A percentile compares a stretch with the other conserved stretches of the same genome.
Conservation (phyloP, 176 grass and related monocot genomes). For the Raddia guianensis region DNA sequence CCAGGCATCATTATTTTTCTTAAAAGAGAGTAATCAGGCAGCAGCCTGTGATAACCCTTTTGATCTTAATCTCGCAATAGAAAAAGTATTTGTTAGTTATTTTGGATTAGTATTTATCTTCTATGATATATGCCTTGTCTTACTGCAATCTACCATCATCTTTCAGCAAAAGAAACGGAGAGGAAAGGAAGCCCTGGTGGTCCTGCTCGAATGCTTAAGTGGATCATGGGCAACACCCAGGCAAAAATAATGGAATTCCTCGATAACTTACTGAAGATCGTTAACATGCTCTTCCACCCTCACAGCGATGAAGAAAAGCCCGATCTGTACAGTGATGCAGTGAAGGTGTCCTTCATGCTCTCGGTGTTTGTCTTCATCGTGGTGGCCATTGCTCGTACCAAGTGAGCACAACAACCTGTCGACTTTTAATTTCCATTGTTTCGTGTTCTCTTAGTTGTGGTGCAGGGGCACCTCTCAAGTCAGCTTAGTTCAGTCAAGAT, state of each 20-base stretch:
- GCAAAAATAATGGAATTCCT: slow-evolving; percentile 66
- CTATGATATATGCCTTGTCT: neutral
- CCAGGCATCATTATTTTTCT: neutral
- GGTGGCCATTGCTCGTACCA: slow-evolving; percentile 70
- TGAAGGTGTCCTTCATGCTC: slow-evolving; percentile 73
- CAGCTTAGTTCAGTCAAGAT: slow-evolving; percentile 43
- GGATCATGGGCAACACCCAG: slow-evolving; percentile 65
- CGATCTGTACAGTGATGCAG: slow-evolving; percentile 48
- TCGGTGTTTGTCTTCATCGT: slow-evolving; percentile 79
- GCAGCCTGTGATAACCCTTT: slow-evolving; percentile 4
- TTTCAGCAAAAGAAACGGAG: slow-evolving; percentile 53
- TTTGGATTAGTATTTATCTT: neutral
- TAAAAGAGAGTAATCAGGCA: neutral
- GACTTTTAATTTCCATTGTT: slow-evolving; percentile 63
- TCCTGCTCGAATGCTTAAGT: slow-evolving; percentile 50
- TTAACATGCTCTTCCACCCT: slow-evolving; percentile 54
- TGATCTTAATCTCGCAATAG: slow-evolving; percentile 1
- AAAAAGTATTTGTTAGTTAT: neutral
- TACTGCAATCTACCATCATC: slow-evolving; percentile 29
- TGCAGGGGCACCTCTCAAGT: slow-evolving; percentile 35
- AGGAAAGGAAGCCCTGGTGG: slow-evolving; percentile 38
- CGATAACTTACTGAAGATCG: slow-evolving; percentile 54
- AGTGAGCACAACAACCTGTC: slow-evolving; percentile 72
- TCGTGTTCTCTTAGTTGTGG: slow-evolving; percentile 35
- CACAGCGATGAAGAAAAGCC: slow-evolving; percentile 44